These are phyloP conservation scores for Hypsizygus marmoreus DNA, from an alignment of 768 basidiomycete species.

Conservation along the genomic window DNA sequence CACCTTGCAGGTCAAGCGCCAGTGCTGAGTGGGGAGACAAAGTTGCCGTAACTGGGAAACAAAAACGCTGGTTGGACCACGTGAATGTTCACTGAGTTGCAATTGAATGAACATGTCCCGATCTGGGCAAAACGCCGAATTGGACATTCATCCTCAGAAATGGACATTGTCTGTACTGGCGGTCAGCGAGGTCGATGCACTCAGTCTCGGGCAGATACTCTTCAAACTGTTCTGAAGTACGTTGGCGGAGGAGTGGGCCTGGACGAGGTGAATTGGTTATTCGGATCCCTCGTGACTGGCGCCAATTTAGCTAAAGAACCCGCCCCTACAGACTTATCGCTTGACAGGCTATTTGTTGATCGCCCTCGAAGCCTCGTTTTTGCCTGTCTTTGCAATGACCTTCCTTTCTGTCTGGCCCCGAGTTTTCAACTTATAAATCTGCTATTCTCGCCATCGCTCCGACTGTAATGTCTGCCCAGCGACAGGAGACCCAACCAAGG, in stretches of 20 bases:
- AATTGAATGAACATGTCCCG: no score
- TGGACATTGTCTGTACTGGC: no score
- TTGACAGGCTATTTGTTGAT: constrained; percentile 22
- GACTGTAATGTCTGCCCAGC: constrained; percentile 18
- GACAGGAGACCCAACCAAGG: constrained; percentile 27
- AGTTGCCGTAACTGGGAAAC: no score
- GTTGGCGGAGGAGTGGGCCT: neutral
- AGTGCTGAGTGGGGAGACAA: no score
- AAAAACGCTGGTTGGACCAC: no score
- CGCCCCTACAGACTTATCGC: constrained; percentile 4
- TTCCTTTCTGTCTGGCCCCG: constrained; percentile 1
- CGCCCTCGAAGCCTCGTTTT: constrained; percentile 14
- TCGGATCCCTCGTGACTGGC: constrained; percentile 11
- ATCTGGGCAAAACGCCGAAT: no score
- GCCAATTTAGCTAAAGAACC: constrained; percentile 8
- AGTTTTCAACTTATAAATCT: constrained; percentile 6
- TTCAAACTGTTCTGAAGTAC: neutral
- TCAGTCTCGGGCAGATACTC: no score
- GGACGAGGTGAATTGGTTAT: constrained; percentile 11
- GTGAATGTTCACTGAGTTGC: no score
- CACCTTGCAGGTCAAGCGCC: no score
- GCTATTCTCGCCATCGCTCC: constrained; percentile 3
- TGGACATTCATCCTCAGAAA: no score
- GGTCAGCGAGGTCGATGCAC: no score
- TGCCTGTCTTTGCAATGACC: constrained; percentile 2